Base-by-base conservation (phyloP, 2,329 filamentous ascomycete species). In the Penicillium vulpinum region DNA sequence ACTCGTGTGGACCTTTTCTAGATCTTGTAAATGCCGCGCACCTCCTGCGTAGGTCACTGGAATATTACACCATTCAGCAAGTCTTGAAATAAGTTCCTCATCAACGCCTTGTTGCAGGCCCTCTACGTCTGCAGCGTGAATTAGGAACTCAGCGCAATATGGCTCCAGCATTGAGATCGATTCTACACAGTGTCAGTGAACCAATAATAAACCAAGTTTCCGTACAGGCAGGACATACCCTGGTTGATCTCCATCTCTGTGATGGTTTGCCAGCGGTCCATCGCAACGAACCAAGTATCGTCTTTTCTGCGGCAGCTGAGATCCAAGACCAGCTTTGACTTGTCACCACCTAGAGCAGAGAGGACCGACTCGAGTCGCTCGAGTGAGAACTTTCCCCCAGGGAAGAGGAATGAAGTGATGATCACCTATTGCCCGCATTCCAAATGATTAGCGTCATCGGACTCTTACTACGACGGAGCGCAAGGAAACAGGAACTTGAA, bases 251-350 rank as follows among this genome's bases (percentile, higher is more conserved):
- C 91, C 87, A 96, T 96, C 69, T 97, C 91, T 1, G 94, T 97
- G 54, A 97, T 88, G 1, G 91, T 96, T 81, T 97, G 94, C 94
- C 94, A 99, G 75, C 96, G 96, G 76, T 99, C 91, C 88, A 96
- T 99, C 54, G 94, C 93, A n/a, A 99, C 94, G 68, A 90, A 92
- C 94, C 94, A 99, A 38, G 80, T 88, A 54, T 88, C 81, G 36
- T 83, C 89, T 58, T 87, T 88, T 57, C 87, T 83, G 50, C 94
- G 86, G 72, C 94, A 99, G 75, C 92, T 96, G 24, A 99, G 83
- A 71, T 99, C 94, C 72, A 99, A 92, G 64, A 99, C 93, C 47
- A 99, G 85, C 75, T 90, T 94, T 47, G 81, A 78, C 71, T 82
- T 91, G 71, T 96, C 88, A 51, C 88, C 87, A 26, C 81, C 88